Evolutionary conservation across 2,329 filamentous ascomycete genomes (phyloP), one percentile per base, ranked within the genome.

Genomic region (Pestalotiopsis sp.): DNA sequence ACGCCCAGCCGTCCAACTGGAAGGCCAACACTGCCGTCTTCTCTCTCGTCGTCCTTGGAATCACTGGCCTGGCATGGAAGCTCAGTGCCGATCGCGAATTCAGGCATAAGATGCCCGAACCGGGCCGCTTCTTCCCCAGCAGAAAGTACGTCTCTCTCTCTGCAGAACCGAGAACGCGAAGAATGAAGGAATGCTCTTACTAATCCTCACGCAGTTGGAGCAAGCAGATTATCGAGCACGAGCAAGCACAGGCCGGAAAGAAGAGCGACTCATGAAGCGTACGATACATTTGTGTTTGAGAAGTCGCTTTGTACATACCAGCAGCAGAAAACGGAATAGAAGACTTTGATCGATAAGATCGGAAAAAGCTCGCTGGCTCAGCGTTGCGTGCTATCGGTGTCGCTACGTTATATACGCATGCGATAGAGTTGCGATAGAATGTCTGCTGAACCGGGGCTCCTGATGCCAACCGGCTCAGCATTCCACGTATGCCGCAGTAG

Each of bases 1-100:
- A 99, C 83, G 85, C 92, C 67, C 95, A 97, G 81, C 96, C 96
- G 66, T 86, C 88, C 74, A 99, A 99, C 87, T 99, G 96, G 96
- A 96, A 92, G 81, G 84, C 85, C 77, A 99, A 99, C 86, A 99
- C 96, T 4, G 87, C 91, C 67, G 86, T 96, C 74, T 90, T 94
- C 79, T 88, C 88, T 70, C 87, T 85, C 62, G 87, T 92, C 68
- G 85, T 96, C 65, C 73, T 91, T 73, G 91, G 92, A 71, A 86
- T 97, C 74, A 86, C 87, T 59, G 91, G 87, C 49, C 78, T 91
- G 75, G 85, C 86, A 69, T 95, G 89, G 86, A 92, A 87, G 75
- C 77, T 92, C 71, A 94, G 92, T 80, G 92, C 93, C 62, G 87
- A 94, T 73, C 85, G 87, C 71, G 93, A 97, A 81, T 82, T 88